Evolutionary conservation across 2,329 filamentous ascomycete species (phyloP), one percentile per base, ranked within the genome.

Genomic region (Dactylella cylindrospora): DNA sequence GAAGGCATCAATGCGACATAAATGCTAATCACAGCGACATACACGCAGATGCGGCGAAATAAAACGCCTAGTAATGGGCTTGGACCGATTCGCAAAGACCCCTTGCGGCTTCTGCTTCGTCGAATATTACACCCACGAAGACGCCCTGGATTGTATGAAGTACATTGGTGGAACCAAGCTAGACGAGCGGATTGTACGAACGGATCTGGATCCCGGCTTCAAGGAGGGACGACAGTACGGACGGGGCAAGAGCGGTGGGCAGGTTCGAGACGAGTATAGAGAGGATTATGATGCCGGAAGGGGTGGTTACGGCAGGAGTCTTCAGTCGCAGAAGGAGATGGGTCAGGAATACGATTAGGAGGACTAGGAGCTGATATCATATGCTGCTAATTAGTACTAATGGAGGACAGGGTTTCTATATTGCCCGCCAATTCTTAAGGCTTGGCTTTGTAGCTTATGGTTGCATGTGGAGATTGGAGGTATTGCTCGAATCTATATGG

Each of bases 101-200:
- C 93, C 93, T 1, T 98, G 93, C 74, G 93, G 93, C 32, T 98
- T 98, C 79, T 98, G 93, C 79, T 98, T 98, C 72, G 93, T 98
- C 70, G 93, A 98, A 76, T 98, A 98, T 77, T 97, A 96, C 77
- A 96, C 85, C 23, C 93, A 97, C 73, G 86, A 95, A 72, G 93
- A 98, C 73, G 93, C 93, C 6, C 80, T 98, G 43, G 93, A 98
- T 73, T 97, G 91, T 75, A 85, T 98, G 84, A 98, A 97, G 76
- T 98, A 97, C 73, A 85, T 98, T 70, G 93, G 93, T 52, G 93
- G 93, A 55, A 98, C 93, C 28, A 98, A 98, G 77, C 81, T 98
- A 38, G 93, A 98, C 73, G 93, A 98, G 79, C 84, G 93, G 69
- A 85, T 98, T 71, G 96, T 98, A 71, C 81, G 93, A 61, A 95